These are phyloP conservation scores for Talaromyces sp. DNA, from an alignment of 2,329 filamentous ascomycete genomes.

Conservation along the genomic window DNA sequence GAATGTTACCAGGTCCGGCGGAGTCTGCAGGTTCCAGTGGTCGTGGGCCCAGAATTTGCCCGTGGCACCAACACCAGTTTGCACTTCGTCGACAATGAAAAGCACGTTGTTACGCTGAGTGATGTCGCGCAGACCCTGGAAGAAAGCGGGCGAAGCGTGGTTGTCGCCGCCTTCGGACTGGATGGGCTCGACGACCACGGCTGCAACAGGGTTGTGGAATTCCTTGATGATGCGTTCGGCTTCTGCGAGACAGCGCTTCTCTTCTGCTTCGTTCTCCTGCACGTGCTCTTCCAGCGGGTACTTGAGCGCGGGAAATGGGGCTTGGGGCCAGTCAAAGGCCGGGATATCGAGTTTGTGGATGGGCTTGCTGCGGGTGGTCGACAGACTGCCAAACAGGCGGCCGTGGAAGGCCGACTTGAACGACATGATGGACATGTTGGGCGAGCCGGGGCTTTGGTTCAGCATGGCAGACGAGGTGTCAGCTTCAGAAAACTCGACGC, in stretches of 20 bases:
- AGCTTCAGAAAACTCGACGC: conserved; percentile 71
- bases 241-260: conserved; percentile 74
- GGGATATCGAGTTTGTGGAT: conserved; percentile 95
- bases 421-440: conserved; percentile 76
- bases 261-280: conserved; percentile 74
- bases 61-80: conserved; percentile 87
- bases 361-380: conserved; percentile 84
- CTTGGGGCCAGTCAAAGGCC: conserved; percentile 91
- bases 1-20: conserved; percentile 92
- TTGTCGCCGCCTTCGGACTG: conserved; percentile 94
- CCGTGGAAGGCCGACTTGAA: conserved; percentile 89
- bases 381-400: conserved; percentile 79
- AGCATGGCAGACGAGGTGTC: conserved; percentile 72
- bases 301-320: conserved; percentile 76
- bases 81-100: conserved; percentile 89
- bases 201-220: conserved; percentile 73
- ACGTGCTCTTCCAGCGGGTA: conserved; percentile 78
- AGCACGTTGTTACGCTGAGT: conserved; percentile 64
- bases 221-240: conserved; percentile 74
- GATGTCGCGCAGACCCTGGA: conserved; percentile 72
- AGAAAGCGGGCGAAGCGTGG: conserved; percentile 82
- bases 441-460: conserved; percentile 73
- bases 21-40: conserved; percentile 75
- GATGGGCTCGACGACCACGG: conserved; percentile 81
- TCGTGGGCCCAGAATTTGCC: conserved; percentile 97